Percentiles rank a stretch among this genome's conserved stretches.
Evolutionary conservation across 805 yeast genomes (phyloP).

Genomic region (Hanseniaspora hatyaiensis): DNA sequence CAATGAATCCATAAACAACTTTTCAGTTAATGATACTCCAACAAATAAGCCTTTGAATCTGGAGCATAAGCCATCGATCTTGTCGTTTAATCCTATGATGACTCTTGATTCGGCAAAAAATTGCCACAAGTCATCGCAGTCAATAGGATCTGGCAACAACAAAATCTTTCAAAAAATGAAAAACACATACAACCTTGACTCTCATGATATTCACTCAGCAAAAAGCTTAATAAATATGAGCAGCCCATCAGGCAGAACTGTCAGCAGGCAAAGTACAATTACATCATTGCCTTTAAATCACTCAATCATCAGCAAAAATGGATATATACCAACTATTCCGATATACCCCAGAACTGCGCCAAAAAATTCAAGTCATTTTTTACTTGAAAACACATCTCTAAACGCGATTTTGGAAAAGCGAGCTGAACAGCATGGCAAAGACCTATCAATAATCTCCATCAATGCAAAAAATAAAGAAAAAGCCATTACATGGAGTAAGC

Average conservation of each 20-base stretch:
- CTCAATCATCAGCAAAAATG: conserved; percentile 27
- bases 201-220: background rate
- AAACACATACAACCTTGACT: conserved; percentile 8
- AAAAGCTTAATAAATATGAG: background rate
- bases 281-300: conserved; percentile 22
- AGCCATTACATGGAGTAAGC: conserved; percentile 79
- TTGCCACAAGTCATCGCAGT: background rate
- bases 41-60: background rate
- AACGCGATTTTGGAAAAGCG: conserved; percentile 64
- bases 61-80: background rate
- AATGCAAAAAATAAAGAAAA: conserved; percentile 76
- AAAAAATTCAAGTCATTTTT: conserved; percentile 33
- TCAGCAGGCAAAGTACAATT: conserved; percentile 4
- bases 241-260: background rate
- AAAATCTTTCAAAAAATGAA: conserved; percentile 1
- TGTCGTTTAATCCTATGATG: conserved; percentile 2
- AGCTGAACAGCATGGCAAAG: conserved; percentile 52
- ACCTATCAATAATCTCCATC: conserved; percentile 58
- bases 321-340: conserved; percentile 29
- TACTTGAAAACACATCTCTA: conserved; percentile 38
- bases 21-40: too few species aligned
- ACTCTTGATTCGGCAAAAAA: conserved; percentile 2
- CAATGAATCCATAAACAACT: conserved; percentile 6
- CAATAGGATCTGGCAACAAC: background rate
- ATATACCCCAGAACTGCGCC: conserved; percentile 40